Percentiles rank a stretch among this genome's conserved stretches.
Conservation (phyloP, 345 rosid genomes). For the sweet orange (Citrus sinensis) region DNA sequence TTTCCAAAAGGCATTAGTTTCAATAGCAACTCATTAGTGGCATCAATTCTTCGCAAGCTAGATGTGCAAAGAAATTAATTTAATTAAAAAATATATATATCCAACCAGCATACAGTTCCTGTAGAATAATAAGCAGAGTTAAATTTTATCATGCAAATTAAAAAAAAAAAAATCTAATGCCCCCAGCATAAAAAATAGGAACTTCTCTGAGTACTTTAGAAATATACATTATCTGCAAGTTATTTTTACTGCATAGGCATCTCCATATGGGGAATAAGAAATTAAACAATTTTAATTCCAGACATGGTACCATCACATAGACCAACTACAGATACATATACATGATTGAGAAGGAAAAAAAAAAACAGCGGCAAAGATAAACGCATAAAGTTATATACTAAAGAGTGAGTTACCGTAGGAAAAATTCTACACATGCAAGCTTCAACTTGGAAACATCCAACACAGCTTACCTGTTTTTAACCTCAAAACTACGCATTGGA, state of each 20-base stretch:
- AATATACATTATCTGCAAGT: background rate
- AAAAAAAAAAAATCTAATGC: too few relatives aligned
- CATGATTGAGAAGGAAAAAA: background rate
- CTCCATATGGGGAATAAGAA: background rate
- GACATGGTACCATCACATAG: background rate
- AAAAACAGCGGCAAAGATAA: background rate
- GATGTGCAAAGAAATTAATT: background rate
- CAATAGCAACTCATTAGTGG: background rate
- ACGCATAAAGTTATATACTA: background rate
- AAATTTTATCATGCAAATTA: background rate
- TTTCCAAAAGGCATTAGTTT: background rate
- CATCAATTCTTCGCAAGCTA: background rate
- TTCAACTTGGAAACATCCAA: background rate
- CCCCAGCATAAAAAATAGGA: background rate
- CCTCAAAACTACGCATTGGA: slow-evolving; percentile 79
- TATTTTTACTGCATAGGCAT: background rate
- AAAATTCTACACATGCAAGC: background rate
- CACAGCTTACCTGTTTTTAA: slow-evolving; percentile 50
- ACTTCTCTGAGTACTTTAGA: too few relatives aligned
- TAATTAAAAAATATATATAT: background rate
- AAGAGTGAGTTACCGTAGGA: background rate
- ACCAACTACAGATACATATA: background rate
- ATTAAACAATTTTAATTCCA: background rate
- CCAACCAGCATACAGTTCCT: background rate
- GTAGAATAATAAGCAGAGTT: background rate